Evolutionary conservation across 805 yeast genomes (phyloP).

Genomic region (Starmerella powellii): DNA sequence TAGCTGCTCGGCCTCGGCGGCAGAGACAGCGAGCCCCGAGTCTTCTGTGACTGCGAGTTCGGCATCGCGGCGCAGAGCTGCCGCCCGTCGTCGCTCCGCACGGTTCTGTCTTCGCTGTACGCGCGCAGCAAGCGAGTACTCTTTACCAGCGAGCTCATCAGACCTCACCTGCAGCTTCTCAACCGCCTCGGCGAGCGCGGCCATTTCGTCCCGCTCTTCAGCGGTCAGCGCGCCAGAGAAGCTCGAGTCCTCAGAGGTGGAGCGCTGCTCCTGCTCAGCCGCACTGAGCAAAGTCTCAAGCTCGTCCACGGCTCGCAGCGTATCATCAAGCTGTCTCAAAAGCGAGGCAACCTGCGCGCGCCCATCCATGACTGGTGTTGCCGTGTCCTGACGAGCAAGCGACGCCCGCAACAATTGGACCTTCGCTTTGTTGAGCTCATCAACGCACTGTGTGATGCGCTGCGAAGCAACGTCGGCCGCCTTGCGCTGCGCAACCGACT

Average conservation of each 20-base stretch:
- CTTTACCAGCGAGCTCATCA: background rate
- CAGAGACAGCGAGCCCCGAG: background rate
- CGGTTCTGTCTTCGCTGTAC: background rate
- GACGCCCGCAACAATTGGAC: conserved; percentile 33
- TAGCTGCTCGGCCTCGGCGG: conserved; percentile 1
- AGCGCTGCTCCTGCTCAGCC: background rate
- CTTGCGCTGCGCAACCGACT: conserved; percentile 44
- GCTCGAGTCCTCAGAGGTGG: background rate
- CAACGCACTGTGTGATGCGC: conserved; percentile 27
- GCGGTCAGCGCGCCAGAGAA: conserved; percentile 4
- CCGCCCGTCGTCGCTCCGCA: conserved; percentile 1
- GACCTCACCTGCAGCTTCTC: background rate
- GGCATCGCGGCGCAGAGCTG: conserved; percentile 1
- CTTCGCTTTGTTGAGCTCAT: conserved; percentile 47
- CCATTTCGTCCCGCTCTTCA: conserved; percentile 4
- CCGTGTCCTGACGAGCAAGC: background rate
- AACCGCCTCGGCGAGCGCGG: background rate
- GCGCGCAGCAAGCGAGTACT: background rate
- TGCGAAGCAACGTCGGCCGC: conserved; percentile 31
- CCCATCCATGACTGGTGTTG: background rate
- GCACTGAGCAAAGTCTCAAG: background rate
- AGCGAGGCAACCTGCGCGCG: background rate
- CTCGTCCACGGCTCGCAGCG: background rate
- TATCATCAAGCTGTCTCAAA: conserved; percentile 1
- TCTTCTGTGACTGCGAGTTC: background rate